Evolutionary conservation across 148 eudicot species (phyloP).

Genomic region (Cornus suecica): DNA sequence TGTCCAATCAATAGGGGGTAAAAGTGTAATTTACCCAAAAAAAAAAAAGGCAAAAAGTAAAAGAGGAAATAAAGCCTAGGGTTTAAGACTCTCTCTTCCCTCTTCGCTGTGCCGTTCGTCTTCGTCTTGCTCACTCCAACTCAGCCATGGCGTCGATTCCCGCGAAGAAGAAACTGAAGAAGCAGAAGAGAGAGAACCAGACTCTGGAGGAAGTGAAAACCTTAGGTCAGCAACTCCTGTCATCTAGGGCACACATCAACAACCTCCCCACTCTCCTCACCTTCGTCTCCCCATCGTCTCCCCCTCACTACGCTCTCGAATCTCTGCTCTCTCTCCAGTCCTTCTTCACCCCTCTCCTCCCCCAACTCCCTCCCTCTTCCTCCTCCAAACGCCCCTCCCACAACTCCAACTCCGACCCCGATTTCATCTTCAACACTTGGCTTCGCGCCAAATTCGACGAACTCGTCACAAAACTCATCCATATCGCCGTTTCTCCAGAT

Average conservation of each 20-base stretch:
- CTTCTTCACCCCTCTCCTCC: conserved; percentile 62
- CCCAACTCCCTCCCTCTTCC: conserved; percentile 49
- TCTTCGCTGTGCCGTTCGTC: no score
- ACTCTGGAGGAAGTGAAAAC: conserved; percentile 49
- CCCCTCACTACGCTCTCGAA: conserved; percentile 58
- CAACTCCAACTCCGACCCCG: conserved; percentile 39
- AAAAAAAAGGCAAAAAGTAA: not conserved
- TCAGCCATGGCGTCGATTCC: conserved; percentile 34
- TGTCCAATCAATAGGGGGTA: no score
- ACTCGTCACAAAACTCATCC: conserved; percentile 40
- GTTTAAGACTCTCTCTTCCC: no score
- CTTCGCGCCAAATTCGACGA: conserved; percentile 75
- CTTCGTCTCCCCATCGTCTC: conserved; percentile 46
- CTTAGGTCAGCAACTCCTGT: conserved; percentile 62
- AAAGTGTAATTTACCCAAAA: no score
- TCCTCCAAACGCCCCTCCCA: conserved; percentile 11
- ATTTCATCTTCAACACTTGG: conserved; percentile 69
- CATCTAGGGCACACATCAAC: conserved; percentile 67
- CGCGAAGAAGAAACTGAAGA: conserved; percentile 23
- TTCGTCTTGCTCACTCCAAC: not conserved
- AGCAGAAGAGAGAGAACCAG: conserved; percentile 34
- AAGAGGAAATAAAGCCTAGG: not conserved
- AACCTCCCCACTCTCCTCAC: conserved; percentile 66
- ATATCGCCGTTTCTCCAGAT: conserved; percentile 34
- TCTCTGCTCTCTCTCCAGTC: conserved; percentile 77